Percentiles rank a stretch among this genome's conserved stretches.
Evolutionary conservation across 2,329 filamentous ascomycete genomes (phyloP).

Genomic region (Magnaporthiopsis rhizophila): DNA sequence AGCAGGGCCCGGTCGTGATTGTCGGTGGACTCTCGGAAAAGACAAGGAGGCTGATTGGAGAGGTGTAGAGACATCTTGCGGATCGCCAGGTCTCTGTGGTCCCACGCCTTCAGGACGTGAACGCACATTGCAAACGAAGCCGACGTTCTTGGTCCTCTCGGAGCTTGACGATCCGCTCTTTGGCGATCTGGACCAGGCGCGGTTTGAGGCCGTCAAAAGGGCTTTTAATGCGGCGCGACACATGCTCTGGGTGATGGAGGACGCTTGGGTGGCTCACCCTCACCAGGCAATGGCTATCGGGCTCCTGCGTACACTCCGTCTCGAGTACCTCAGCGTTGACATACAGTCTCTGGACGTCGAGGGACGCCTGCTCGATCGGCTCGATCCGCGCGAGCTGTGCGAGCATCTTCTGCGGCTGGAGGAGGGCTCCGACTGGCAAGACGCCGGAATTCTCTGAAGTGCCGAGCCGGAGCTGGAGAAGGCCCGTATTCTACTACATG

Average conservation of each 20-base stretch:
- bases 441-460: slow-evolving; percentile 17
- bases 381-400: neutral
- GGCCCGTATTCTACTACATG: no score
- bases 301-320: slow-evolving; percentile 13
- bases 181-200: slow-evolving; percentile 4
- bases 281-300: slow-evolving; percentile 16
- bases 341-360: slow-evolving; percentile 17
- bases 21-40: no score
- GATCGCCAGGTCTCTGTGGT: no score
- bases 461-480: slow-evolving; percentile 22
- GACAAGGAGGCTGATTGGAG: no score
- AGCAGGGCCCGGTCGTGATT: no score
- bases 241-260: slow-evolving; percentile 23
- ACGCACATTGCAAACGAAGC: neutral
- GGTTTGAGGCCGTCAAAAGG: slow-evolving; percentile 7
- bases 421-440: slow-evolving; percentile 10
- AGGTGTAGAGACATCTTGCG: neutral
- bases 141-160: slow-evolving; percentile 1
- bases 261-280: slow-evolving; percentile 16
- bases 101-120: neutral
- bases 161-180: neutral
- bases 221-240: neutral
- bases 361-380: no score
- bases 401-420: slow-evolving; percentile 13
- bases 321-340: slow-evolving; percentile 15